Conservation (phyloP, 495 filamentous ascomycete genomes). For the Hypoxylon subgilvum region DNA sequence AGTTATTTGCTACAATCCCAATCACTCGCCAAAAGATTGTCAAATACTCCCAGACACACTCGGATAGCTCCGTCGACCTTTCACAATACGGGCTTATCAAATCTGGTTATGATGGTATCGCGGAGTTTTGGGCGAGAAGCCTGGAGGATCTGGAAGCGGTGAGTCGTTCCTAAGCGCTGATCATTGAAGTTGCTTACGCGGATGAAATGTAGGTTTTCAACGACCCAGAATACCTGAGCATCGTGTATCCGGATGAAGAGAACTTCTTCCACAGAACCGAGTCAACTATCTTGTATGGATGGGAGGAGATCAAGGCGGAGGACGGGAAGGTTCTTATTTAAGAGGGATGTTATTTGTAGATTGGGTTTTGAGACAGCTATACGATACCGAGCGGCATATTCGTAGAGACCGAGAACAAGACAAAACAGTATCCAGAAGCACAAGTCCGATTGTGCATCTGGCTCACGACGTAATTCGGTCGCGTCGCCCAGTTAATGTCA, state of each 20-base stretch:
- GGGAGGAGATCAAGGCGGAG: conserved; percentile 21
- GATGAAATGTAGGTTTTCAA: conserved; percentile 3
- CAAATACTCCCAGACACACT: conserved; percentile 31
- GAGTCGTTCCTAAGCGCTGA: neutral
- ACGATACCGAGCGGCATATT: no score
- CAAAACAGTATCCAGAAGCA: no score
- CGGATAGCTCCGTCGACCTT: conserved; percentile 8
- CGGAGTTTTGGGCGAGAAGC: conserved; percentile 13
- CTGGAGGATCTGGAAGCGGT: conserved; percentile 9
- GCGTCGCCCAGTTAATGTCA: no score
- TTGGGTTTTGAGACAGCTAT: no score
- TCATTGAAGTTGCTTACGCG: neutral
- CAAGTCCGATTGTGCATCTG: no score
- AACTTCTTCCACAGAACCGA: conserved; percentile 9
- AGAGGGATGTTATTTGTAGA: no score
- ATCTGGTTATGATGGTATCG: conserved; percentile 7
- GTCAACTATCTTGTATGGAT: conserved; percentile 4
- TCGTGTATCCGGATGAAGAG: conserved; percentile 10
- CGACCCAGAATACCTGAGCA: conserved; percentile 8
- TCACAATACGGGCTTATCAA: neutral
- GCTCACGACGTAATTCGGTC: no score
- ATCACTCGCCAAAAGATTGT: conserved; percentile 21
- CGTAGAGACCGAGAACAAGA: no score
- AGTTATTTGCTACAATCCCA: conserved; percentile 15
- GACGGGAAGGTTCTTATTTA: neutral